Conservation (phyloP, 169 alveolate genomes). For the Plasmodium ovale region DNA sequence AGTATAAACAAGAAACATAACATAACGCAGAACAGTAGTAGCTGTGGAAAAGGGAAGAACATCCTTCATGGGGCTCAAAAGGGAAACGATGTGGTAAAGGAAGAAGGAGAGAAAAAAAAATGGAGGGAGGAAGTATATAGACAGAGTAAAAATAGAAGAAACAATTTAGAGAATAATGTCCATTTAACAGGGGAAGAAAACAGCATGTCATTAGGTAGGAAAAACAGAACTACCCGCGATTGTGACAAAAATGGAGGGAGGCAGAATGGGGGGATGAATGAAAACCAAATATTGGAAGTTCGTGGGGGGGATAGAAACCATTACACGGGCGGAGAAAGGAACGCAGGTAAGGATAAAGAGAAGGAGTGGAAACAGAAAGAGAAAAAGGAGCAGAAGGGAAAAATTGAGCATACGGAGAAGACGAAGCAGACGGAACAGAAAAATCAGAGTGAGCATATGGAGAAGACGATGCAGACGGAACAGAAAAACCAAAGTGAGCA, state of each 20-base stretch:
- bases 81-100: background rate
- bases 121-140: background rate
- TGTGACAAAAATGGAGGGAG: background rate
- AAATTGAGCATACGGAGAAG: background rate
- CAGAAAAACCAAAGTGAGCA: no score
- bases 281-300: no score
- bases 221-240: background rate
- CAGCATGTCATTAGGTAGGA: no score
- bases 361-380: background rate
- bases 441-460: no score
- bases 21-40: no score
- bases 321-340: background rate
- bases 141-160: background rate
- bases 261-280: background rate
- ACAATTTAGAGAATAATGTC: background rate
- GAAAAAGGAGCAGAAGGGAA: background rate
- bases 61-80: no score
- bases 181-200: background rate
- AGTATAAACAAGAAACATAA: no score
- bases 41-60: no score
- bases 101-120: background rate
- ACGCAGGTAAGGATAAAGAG: background rate
- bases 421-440: background rate
- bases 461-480: no score
- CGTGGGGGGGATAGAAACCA: no score